Conservation (phyloP, 768 basidiomycete species). For the Tricholoma hemisulphureum region DNA sequence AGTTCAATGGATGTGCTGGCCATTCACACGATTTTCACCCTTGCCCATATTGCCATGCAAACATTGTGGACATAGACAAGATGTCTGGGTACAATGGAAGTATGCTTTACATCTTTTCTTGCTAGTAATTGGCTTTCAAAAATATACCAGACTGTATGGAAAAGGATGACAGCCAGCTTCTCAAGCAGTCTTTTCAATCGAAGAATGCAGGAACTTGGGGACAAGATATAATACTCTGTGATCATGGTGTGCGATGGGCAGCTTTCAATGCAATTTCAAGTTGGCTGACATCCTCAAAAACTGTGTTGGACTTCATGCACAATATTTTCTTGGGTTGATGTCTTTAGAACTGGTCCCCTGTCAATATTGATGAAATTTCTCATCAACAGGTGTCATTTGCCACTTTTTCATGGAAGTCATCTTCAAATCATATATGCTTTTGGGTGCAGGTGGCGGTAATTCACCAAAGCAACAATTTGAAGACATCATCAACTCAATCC, state of each 20-base stretch:
- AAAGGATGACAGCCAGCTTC: constrained; percentile 15
- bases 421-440: constrained; percentile 24
- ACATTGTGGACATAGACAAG: constrained; percentile 18
- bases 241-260: constrained; percentile 22
- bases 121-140: not conserved
- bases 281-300: constrained; percentile 25
- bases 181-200: constrained; percentile 13
- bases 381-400: constrained; percentile 18
- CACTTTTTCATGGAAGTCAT: constrained; percentile 22
- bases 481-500: constrained; percentile 21
- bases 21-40: constrained; percentile 26
- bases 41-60: constrained; percentile 23
- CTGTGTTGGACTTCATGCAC: constrained; percentile 32
- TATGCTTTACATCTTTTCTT: not conserved
- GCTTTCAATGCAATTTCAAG: constrained; percentile 23
- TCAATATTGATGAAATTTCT: no score
- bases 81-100: constrained; percentile 4
- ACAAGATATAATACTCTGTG: constrained; percentile 16
- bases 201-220: constrained; percentile 1
- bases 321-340: constrained; percentile 25
- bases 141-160: not conserved
- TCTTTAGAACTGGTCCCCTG: no score
- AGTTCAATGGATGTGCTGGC: constrained; percentile 24
- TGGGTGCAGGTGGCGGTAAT: constrained; percentile 18
- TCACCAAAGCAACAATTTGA: constrained; percentile 24